phyloP scores from a whole-genome alignment of 371 early-diverging fungal species.

The Amoeboaphelidium protococcarum region DNA sequence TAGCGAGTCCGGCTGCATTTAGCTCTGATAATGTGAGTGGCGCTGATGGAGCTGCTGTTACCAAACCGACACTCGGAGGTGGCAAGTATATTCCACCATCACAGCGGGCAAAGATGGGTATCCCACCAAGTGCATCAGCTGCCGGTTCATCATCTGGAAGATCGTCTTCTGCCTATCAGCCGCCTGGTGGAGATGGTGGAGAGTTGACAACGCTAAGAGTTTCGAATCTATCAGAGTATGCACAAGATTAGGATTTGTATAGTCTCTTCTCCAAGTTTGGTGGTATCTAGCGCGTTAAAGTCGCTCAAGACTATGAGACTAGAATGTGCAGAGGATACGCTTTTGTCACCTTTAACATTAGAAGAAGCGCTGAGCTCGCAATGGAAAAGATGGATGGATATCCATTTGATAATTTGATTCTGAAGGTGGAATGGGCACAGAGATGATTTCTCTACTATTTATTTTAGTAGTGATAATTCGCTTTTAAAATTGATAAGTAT shows the following conservation, averaged over 20 bases:
- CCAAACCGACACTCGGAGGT: slow-evolving; percentile 1
- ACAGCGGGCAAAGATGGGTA: slow-evolving; percentile 3
- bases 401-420: slow-evolving; percentile 79
- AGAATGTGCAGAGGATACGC: slow-evolving; percentile 81
- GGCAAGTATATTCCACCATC: slow-evolving; percentile 13
- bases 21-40: slow-evolving; percentile 2
- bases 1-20: slow-evolving; percentile 10
- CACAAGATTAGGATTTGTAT: slow-evolving; percentile 1
- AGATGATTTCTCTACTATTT: no score
- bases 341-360: slow-evolving; percentile 59
- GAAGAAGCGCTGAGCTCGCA: slow-evolving; percentile 53
- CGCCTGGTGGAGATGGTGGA: slow-evolving; percentile 1
- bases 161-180: slow-evolving; percentile 2
- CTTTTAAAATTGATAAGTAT: no score
- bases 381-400: slow-evolving; percentile 62
- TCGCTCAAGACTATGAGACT: slow-evolving; percentile 63
- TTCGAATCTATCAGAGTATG: no score
- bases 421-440: slow-evolving; percentile 56
- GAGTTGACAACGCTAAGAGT: no score
- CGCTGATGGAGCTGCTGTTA: neutral
- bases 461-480: no score
- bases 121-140: slow-evolving; percentile 12
- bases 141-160: slow-evolving; percentile 6
- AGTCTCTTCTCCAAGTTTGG: slow-evolving; percentile 2
- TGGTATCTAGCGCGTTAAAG: slow-evolving; percentile 37